phyloP scores from a whole-genome alignment of 805 yeast genomes.

The Sporopachydermia quercuum region DNA sequence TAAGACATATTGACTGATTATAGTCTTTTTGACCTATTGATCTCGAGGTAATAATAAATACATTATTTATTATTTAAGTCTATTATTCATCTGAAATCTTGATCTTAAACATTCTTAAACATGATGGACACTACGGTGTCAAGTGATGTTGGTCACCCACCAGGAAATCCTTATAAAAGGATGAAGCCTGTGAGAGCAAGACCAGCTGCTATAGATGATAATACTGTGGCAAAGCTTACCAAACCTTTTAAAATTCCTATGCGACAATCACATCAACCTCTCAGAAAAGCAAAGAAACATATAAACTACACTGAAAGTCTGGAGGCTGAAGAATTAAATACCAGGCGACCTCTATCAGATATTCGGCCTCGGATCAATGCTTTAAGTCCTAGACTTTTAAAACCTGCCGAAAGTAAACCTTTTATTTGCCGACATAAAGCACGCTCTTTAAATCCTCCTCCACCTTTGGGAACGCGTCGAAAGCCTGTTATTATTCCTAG shows the following conservation, averaged over 20 bases:
- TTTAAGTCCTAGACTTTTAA: not conserved
- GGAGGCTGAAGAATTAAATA: not conserved
- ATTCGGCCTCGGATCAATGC: not conserved
- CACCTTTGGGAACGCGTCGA: conserved; percentile 73
- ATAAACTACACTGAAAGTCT: not conserved
- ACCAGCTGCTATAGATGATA: not conserved
- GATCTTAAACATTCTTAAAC: too few relatives aligned
- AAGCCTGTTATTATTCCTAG: conserved; percentile 62
- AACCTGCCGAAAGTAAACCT: not conserved
- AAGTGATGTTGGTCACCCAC: too few relatives aligned
- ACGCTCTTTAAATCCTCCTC: conserved; percentile 35
- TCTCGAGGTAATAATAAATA: too few relatives aligned
- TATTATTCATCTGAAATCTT: too few relatives aligned
- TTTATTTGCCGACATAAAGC: not conserved
- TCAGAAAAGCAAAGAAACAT: not conserved
- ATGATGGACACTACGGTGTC: too few relatives aligned
- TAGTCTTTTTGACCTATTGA: too few relatives aligned
- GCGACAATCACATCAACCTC: not conserved
- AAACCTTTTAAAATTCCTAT: not conserved
- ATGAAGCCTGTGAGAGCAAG: not conserved
- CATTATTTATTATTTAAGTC: too few relatives aligned
- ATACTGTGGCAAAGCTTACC: not conserved
- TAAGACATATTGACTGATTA: too few relatives aligned
- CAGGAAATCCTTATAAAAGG: not conserved
- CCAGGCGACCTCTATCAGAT: conserved; percentile 1